Percentiles rank a stretch among this genome's conserved stretches.
These are phyloP conservation scores for Exophiala dermatitidis DNA, from an alignment of 2,329 filamentous ascomycete species.

Conservation along the genomic window DNA sequence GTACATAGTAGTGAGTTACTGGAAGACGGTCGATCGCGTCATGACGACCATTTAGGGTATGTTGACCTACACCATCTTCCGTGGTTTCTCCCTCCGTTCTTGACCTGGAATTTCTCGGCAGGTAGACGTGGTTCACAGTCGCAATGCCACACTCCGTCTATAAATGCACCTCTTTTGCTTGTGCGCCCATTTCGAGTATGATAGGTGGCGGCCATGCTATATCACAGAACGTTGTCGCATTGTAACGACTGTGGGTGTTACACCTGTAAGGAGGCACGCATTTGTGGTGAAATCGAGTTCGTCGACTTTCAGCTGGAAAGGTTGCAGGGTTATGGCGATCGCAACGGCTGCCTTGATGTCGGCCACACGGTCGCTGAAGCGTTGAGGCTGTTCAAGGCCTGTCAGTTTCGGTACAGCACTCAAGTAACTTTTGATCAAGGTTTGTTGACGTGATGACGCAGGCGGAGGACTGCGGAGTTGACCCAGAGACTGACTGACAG, in stretches of 20 bases:
- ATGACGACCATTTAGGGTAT: too few species aligned
- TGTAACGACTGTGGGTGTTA: neutral
- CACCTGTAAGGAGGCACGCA: neutral
- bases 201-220: constrained; percentile 18
- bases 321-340: too few species aligned
- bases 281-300: too few species aligned
- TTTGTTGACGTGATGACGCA: constrained; percentile 20
- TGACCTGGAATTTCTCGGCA: constrained; percentile 50
- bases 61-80: constrained; percentile 45
- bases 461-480: constrained; percentile 1
- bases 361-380: too few species aligned
- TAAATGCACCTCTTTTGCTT: constrained; percentile 34
- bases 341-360: too few species aligned
- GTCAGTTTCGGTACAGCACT: too few species aligned
- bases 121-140: constrained; percentile 50
- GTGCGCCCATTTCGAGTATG: constrained; percentile 23
- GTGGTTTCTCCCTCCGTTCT: constrained; percentile 51
- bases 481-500: neutral
- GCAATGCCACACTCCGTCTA: constrained; percentile 45
- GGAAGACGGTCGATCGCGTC: neutral
- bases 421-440: neutral
- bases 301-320: too few species aligned
- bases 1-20: neutral
- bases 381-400: too few species aligned
- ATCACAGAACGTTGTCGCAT: neutral